phyloP scores from a whole-genome alignment of 805 yeast species.

The Cephaloascus fragrans region DNA sequence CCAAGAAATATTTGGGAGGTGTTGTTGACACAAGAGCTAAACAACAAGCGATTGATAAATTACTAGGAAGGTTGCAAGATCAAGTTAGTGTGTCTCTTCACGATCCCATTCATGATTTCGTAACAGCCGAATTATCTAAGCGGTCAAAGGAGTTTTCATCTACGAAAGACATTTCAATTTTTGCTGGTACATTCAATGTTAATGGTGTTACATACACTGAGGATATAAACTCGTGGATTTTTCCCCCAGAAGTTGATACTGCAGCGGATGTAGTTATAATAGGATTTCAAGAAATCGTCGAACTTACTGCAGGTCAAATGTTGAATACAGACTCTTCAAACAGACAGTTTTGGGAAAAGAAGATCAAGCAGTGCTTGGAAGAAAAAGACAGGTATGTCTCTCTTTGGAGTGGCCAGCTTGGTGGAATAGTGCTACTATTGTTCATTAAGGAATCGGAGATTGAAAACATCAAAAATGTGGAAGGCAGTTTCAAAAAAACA shows the following conservation, averaged over 20 bases:
- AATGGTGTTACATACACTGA: conserved; percentile 38
- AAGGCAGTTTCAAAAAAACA: conserved; percentile 74
- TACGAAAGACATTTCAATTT: conserved; percentile 28
- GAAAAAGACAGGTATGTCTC: conserved; percentile 38
- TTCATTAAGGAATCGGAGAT: conserved; percentile 50
- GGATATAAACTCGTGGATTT: conserved; percentile 32
- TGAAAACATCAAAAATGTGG: conserved; percentile 47
- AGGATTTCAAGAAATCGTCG: conserved; percentile 87
- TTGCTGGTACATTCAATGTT: conserved; percentile 44
- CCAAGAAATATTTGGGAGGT: conserved; percentile 19
- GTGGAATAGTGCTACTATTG: conserved; percentile 70
- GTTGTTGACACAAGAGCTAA: conserved; percentile 28
- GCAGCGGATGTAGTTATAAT: conserved; percentile 64
- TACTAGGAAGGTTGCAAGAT: conserved; percentile 37
- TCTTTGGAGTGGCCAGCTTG: conserved; percentile 72
- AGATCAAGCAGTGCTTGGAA: conserved; percentile 39
- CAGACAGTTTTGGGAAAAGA: conserved; percentile 55
- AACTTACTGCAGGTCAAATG: conserved; percentile 75
- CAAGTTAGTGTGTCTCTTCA: conserved; percentile 32
- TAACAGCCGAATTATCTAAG: conserved; percentile 28
- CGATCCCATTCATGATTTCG: conserved; percentile 48
- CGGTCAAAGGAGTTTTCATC: conserved; percentile 29
- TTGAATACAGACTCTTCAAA: conserved; percentile 62
- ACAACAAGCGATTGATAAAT: conserved; percentile 34
- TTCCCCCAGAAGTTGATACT: conserved; percentile 25